Conservation (phyloP, 1,139 yeast species). For the Hansenula sp. region DNA sequence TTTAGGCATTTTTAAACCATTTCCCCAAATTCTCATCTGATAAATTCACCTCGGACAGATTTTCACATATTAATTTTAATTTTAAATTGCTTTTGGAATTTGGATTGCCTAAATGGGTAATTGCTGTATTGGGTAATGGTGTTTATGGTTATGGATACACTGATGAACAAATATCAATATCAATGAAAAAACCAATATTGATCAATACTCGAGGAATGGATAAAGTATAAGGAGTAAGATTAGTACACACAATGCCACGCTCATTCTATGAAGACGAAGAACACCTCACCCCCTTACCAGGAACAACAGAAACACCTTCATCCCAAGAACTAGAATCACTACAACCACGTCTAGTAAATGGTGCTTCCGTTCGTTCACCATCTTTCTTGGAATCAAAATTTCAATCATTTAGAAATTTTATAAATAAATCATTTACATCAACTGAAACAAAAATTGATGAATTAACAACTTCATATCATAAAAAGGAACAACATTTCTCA, state of each 20-base stretch:
- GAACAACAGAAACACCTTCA: constrained; percentile 48
- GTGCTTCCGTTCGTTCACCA: constrained; percentile 54
- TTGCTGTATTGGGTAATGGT: background rate
- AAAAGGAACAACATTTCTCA: constrained; percentile 63
- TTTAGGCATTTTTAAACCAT: too few species aligned
- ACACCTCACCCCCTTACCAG: constrained; percentile 48
- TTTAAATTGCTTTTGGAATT: too few species aligned
- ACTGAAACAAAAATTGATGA: constrained; percentile 36
- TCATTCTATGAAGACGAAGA: constrained; percentile 64
- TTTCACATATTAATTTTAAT: too few species aligned
- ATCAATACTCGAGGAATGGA: background rate
- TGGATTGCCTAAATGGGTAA: background rate
- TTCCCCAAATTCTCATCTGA: too few species aligned
- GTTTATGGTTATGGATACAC: too few species aligned
- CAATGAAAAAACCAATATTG: background rate
- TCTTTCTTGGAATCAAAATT: constrained; percentile 16
- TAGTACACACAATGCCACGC: constrained; percentile 19
- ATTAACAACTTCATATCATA: constrained; percentile 46
- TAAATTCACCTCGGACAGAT: too few species aligned
- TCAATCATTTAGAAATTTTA: constrained; percentile 39
- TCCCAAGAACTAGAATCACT: constrained; percentile 38
- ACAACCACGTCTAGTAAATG: constrained; percentile 48
- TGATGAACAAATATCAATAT: too few species aligned
- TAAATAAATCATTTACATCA: constrained; percentile 32
- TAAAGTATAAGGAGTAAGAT: background rate